Evolutionary conservation across 768 basidiomycete genomes (phyloP).

Genomic region (Kwoniella mangroviensis): DNA sequence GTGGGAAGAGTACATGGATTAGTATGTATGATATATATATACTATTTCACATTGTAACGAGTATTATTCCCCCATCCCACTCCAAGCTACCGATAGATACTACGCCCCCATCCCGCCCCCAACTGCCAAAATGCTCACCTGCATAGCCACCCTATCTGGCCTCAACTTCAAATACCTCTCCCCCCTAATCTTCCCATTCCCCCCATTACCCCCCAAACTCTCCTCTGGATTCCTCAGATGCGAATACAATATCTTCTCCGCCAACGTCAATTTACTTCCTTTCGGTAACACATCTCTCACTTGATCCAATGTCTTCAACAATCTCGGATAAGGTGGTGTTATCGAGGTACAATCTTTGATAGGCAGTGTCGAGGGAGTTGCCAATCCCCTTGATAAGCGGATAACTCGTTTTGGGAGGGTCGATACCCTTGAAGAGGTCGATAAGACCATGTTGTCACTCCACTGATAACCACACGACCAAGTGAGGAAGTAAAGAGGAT

Average conservation of each 20-base stretch:
- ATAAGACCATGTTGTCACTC: conserved; percentile 9
- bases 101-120: too few relatives aligned
- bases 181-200: conserved; percentile 73
- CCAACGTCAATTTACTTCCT: conserved; percentile 78
- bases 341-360: conserved; percentile 72
- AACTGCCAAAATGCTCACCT: conserved; percentile 65
- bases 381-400: conserved; percentile 37
- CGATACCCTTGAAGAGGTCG: conserved; percentile 10
- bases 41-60: too few relatives aligned
- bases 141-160: conserved; percentile 96
- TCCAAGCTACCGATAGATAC: background rate
- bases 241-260: conserved; percentile 96
- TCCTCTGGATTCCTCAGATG: conserved; percentile 82
- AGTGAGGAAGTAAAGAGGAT: background rate
- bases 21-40: background rate
- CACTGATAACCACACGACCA: background rate
- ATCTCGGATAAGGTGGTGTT: conserved; percentile 78
- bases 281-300: conserved; percentile 72
- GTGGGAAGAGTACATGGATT: background rate
- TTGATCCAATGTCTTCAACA: conserved; percentile 71
- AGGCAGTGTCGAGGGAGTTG: conserved; percentile 57
- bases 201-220: conserved; percentile 61
- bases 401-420: background rate
- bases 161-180: conserved; percentile 85
- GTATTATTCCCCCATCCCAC: background rate